These are phyloP conservation scores for Coemansia javaensis DNA, from an alignment of 192 early-diverging fungal species.

Conservation along the genomic window DNA sequence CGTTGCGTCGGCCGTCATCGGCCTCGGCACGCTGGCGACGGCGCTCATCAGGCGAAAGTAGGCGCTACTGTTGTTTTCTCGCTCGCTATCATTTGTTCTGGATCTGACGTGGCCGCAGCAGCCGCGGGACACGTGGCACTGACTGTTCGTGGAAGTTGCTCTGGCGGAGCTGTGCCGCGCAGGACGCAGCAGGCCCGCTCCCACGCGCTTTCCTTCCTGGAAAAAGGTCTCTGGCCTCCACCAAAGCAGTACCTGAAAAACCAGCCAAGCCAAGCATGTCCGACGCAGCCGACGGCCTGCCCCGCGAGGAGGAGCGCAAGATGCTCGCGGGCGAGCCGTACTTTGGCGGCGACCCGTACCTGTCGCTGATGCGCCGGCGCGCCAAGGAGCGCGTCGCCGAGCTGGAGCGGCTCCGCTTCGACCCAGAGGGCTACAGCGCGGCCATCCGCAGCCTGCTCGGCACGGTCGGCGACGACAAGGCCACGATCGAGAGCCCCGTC, in stretches of 20 bases:
- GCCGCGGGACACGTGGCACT: no score
- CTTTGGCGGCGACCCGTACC: conserved; percentile 52
- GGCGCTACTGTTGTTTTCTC: conserved; percentile 1
- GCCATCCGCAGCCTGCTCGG: conserved; percentile 56
- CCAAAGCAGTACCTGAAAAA: no score
- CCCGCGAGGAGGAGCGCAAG: conserved; percentile 54
- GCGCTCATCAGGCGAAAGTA: conserved; percentile 32
- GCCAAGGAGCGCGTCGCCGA: conserved; percentile 30
- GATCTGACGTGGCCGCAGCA: no score
- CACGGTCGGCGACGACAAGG: conserved; percentile 49
- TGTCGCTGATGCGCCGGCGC: conserved; percentile 27
- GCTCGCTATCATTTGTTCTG: no score
- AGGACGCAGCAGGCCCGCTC: no score
- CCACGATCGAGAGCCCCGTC: conserved; percentile 64
- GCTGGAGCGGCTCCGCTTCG: conserved; percentile 14
- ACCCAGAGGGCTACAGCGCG: conserved; percentile 14
- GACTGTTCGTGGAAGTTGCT: no score
- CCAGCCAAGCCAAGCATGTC: not conserved
- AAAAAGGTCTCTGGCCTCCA: no score
- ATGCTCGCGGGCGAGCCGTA: conserved; percentile 65
- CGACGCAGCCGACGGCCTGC: not conserved
- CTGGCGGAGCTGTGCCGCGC: no score
- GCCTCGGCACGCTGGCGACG: conserved; percentile 40
- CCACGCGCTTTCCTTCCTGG: no score
- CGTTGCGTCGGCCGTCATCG: conserved; percentile 40